Evolutionary conservation across 345 rosid genomes (phyloP), one percentile per base, ranked within the genome.

Genomic region (Citrus medica): DNA sequence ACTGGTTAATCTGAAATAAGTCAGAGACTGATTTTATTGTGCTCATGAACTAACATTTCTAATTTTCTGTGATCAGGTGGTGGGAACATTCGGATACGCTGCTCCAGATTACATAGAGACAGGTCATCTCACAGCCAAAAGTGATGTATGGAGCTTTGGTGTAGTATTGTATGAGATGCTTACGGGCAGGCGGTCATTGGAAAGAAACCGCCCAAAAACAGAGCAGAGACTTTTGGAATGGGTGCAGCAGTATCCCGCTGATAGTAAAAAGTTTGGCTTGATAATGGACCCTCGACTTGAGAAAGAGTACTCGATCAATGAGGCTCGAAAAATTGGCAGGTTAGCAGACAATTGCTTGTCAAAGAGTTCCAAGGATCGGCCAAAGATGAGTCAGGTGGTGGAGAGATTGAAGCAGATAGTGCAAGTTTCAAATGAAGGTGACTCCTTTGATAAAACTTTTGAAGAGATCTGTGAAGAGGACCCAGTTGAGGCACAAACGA

Each of bases 81-180:
- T 93, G 17, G 98, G 98, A 27, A 95, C 98, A 22, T 79, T 85
- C 4, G 98, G 98, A 14, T 95, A 95, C 81, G 98, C 98, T 30
- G 98, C 97, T 53, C 98, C 98, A 0, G 98, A 95, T 74, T 95
- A 95, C 66, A 81, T 95, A 0, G 83, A 91, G 84, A 93, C 98
- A 0, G 98, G 98, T 25, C 97, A 87, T 85, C 87, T 95, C 53
- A 90, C 97, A 17, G 48, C 84, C 22, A 90, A 87, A 71, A 93
- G 98, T 38, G 98, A 93, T 59, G 98, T 93, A 0, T 95, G 94
- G 88, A 93, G 98, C 81, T 93, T 90, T 46, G 98, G 98, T 9
- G 98, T 95, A 25, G 98, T 92, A 3, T 79, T 89, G 12, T 95
- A 92, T 27, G 98, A 95, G 89, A 85, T 90, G 79, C 89, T 95